A percentile compares a stretch with the other conserved stretches of the same genome.
Conservation (phyloP, 176 grass and related monocot genomes). For the Oryza rufipogon region DNA sequence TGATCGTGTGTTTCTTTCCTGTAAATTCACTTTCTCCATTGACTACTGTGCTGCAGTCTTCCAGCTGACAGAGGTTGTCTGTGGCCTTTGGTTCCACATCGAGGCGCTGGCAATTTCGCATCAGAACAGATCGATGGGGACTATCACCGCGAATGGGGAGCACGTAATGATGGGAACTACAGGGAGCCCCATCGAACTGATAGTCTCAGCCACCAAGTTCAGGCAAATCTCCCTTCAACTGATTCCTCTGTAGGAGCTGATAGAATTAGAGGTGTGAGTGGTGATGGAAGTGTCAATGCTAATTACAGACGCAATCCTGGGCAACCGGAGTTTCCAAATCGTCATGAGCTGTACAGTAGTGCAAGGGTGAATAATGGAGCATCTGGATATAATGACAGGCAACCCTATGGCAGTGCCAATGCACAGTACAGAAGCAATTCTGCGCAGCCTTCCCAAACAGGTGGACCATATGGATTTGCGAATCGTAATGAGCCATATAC, state of each 20-base stretch:
- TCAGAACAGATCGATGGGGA: constrained; percentile 52
- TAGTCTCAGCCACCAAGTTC: constrained; percentile 3
- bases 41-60: constrained; percentile 39
- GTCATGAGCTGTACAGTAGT: constrained; percentile 36
- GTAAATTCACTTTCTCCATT: not conserved
- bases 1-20: not conserved
- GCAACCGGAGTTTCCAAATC: constrained; percentile 36
- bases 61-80: constrained; percentile 31
- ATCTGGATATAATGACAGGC: constrained; percentile 30
- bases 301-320: constrained; percentile 32
- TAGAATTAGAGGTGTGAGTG: constrained; percentile 28
- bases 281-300: not conserved
- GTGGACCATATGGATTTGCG: constrained; percentile 38
- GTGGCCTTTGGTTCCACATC: constrained; percentile 31
- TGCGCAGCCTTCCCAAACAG: constrained; percentile 40
- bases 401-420: constrained; percentile 33
- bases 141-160: constrained; percentile 29
- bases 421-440: constrained; percentile 28
- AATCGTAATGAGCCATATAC: constrained; percentile 37
- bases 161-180: constrained; percentile 11
- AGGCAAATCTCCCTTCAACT: constrained; percentile 34
- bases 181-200: constrained; percentile 17
- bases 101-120: constrained; percentile 37
- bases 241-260: constrained; percentile 15
- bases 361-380: constrained; percentile 31